Percentiles rank a stretch among this genome's conserved stretches.
Conservation (phyloP, 192 early-diverging fungal genomes). For the Obelidium mucronatum region DNA sequence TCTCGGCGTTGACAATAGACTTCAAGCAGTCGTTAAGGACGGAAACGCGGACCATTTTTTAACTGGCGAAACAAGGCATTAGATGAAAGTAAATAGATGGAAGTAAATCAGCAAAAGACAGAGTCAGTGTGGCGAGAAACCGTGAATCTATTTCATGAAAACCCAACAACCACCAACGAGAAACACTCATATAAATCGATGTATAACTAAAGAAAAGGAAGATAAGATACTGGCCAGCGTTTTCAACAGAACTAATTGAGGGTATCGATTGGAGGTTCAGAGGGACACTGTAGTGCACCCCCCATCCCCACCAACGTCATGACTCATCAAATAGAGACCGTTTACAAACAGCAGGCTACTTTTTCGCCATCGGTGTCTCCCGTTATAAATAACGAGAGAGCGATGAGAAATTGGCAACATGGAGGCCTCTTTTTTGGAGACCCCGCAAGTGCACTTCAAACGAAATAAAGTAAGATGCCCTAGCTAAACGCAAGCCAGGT, state of each 20-base stretch:
- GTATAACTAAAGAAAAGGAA: too few species aligned
- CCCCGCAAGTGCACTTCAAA: too few species aligned
- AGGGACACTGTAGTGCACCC: too few species aligned
- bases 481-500: too few species aligned
- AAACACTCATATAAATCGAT: neutral
- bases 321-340: too few species aligned
- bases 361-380: conserved; percentile 36
- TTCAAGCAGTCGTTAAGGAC: conserved; percentile 97
- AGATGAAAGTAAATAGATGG: neutral
- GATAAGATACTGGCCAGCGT: too few species aligned
- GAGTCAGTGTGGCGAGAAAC: neutral
- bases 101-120: neutral
- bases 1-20: conserved; percentile 99
- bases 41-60: conserved; percentile 94
- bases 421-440: too few species aligned
- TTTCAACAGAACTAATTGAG: too few species aligned
- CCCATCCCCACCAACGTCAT: too few species aligned
- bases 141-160: too few species aligned
- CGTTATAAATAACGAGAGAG: conserved; percentile 38
- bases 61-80: neutral
- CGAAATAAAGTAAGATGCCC: too few species aligned
- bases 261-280: too few species aligned
- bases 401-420: conserved; percentile 28
- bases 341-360: conserved; percentile 12
- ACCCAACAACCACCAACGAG: neutral